A percentile compares a stretch with the other conserved stretches of the same genome.
Conservation (phyloP, 208 protist species). For the Trypanosoma brucei region DNA sequence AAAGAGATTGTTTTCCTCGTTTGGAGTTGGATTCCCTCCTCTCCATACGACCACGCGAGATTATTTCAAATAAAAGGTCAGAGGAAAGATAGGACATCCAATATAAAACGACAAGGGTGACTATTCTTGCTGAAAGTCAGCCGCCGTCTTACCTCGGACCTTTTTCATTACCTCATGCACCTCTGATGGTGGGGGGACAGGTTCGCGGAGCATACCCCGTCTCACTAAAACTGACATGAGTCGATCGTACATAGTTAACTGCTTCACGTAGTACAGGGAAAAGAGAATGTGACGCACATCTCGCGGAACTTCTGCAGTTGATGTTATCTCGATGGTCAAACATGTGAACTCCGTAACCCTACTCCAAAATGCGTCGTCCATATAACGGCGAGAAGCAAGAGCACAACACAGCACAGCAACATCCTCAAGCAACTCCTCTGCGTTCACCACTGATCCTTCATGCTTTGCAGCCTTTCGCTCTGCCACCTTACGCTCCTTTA, state of each 20-base stretch:
- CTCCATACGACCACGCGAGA: too few species aligned
- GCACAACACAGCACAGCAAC: slow-evolving; percentile 45
- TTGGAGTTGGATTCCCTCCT: too few species aligned
- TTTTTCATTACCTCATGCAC: slow-evolving; percentile 29
- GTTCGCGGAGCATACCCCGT: slow-evolving; percentile 26
- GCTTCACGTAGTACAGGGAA: slow-evolving; percentile 58
- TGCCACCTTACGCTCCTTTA: slow-evolving; percentile 43
- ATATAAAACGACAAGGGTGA: not conserved
- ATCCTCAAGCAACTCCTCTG: slow-evolving; percentile 22
- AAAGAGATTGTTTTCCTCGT: too few species aligned
- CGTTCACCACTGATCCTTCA: not conserved
- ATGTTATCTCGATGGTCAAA: slow-evolving; percentile 15
- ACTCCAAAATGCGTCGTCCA: slow-evolving; percentile 46
- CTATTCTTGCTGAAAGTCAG: not conserved
- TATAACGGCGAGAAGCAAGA: slow-evolving; percentile 27
- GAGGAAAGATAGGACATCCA: too few species aligned
- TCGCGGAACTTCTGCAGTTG: slow-evolving; percentile 11
- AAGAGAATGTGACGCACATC: slow-evolving; percentile 64
- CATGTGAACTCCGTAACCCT: slow-evolving; percentile 32
- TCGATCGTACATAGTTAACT: slow-evolving; percentile 34
- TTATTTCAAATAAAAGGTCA: too few species aligned
- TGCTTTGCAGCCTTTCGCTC: slow-evolving; percentile 5
- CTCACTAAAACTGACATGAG: slow-evolving; percentile 62
- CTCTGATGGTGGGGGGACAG: slow-evolving; percentile 53
- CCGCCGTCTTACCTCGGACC: slow-evolving; percentile 12